Conservation (phyloP, 768 basidiomycete species). For the Leccinum barrowsii region DNA sequence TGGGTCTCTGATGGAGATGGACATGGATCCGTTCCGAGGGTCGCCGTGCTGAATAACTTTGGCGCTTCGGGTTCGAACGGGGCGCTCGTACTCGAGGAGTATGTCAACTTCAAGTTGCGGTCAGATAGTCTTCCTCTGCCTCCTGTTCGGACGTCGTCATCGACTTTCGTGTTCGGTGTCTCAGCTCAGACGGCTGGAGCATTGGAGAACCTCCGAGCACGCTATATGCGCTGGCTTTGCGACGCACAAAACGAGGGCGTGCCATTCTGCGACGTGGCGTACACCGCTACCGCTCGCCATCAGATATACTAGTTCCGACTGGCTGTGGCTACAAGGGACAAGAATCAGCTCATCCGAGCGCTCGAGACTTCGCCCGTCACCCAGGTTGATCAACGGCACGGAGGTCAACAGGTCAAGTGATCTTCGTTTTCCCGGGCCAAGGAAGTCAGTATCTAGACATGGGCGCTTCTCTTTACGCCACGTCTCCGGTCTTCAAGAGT, state of each 20-base stretch:
- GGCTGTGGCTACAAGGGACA: conserved; percentile 42
- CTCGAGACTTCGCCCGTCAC: conserved; percentile 37
- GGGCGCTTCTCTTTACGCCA: conserved; percentile 54
- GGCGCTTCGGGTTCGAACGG: conserved; percentile 73
- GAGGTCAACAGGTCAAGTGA: conserved; percentile 26
- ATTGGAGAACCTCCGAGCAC: conserved; percentile 44
- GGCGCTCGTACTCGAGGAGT: conserved; percentile 59
- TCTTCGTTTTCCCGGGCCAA: conserved; percentile 77
- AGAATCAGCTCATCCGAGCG: conserved; percentile 44
- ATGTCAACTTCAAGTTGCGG: conserved; percentile 18
- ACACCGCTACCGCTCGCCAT: conserved; percentile 65
- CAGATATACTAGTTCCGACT: conserved; percentile 53
- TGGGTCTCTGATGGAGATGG: conserved; percentile 38
- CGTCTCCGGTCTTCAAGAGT: conserved; percentile 43
- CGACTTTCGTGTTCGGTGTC: conserved; percentile 47
- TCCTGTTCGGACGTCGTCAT: conserved; percentile 13
- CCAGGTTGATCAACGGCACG: conserved; percentile 22
- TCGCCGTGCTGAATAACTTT: conserved; percentile 70
- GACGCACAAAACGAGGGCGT: conserved; percentile 20
- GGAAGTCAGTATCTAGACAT: conserved; percentile 66
- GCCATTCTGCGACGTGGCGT: conserved; percentile 52
- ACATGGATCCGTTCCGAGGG: conserved; percentile 32
- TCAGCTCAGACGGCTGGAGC: conserved; percentile 55
- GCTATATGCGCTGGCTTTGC: conserved; percentile 49
- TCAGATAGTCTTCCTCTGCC: background rate